These are phyloP conservation scores for Tagetes erecta DNA, from an alignment of 129 eudicot species.

Conservation along the genomic window DNA sequence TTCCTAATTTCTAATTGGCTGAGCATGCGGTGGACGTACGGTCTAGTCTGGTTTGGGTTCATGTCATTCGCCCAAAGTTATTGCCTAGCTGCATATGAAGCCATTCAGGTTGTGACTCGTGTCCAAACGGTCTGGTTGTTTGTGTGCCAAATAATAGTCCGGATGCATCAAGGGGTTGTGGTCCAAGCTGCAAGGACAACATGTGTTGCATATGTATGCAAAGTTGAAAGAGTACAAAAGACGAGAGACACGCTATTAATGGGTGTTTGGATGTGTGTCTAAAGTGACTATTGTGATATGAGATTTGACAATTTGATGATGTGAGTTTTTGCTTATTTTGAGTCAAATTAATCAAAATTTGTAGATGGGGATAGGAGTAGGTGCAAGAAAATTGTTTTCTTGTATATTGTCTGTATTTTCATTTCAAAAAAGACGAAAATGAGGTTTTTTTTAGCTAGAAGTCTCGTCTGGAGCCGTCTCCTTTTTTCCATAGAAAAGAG, in stretches of 20 bases:
- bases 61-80: conserved; percentile 65
- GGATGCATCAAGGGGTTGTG: conserved; percentile 62
- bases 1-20: conserved; percentile 32
- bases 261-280: not conserved
- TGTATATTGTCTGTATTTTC: too few relatives aligned
- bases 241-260: not conserved
- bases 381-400: not conserved
- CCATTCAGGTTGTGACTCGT: conserved; percentile 76
- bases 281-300: not conserved
- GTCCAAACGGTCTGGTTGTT: conserved; percentile 60
- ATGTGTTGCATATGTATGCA: not conserved
- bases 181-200: conserved; percentile 51
- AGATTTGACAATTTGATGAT: conserved; percentile 16
- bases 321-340: not conserved
- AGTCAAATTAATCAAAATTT: not conserved
- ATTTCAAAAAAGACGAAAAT: too few relatives aligned
- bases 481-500: too few relatives aligned
- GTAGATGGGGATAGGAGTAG: not conserved
- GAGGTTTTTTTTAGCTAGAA: too few relatives aligned
- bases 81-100: conserved; percentile 89
- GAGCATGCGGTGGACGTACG: not conserved
- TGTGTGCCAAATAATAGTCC: conserved; percentile 68
- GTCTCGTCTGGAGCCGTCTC: too few relatives aligned
- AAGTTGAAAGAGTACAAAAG: not conserved
- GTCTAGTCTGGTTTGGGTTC: conserved; percentile 31